A percentile compares a stretch with the other conserved stretches of the same genome.
These are phyloP conservation scores for Aureobasidium leucospermi DNA, from an alignment of 2,329 filamentous ascomycete species.

Conservation along the genomic window DNA sequence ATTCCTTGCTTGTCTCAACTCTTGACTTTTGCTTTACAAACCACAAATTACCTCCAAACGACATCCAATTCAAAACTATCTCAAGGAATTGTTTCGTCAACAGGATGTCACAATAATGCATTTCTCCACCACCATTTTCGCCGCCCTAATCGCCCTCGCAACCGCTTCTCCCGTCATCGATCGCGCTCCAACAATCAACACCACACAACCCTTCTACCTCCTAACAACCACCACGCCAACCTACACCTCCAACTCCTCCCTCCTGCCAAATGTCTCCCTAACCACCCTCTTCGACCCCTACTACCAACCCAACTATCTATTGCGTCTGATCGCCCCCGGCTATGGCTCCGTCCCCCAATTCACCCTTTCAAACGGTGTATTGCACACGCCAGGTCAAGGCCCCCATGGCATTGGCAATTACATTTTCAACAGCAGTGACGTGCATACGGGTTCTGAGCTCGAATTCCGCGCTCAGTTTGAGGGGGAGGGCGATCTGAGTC, in stretches of 20 bases:
- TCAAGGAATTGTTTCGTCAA: neutral
- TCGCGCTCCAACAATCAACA: slow-evolving; percentile 5
- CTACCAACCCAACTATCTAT: slow-evolving; percentile 27
- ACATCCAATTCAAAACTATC: neutral
- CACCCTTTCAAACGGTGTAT: slow-evolving; percentile 28
- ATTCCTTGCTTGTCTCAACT: neutral
- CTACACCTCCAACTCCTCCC: slow-evolving; percentile 23
- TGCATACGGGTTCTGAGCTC: slow-evolving; percentile 24
- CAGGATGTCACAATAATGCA: neutral
- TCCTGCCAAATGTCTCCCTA: slow-evolving; percentile 30
- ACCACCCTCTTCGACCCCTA: slow-evolving; percentile 33
- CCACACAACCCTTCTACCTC: slow-evolving; percentile 29
- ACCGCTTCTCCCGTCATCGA: slow-evolving; percentile 11
- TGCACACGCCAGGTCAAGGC: slow-evolving; percentile 26
- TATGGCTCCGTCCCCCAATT: slow-evolving; percentile 34
- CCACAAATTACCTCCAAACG: neutral
- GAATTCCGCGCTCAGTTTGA: slow-evolving; percentile 25
- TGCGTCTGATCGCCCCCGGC: slow-evolving; percentile 32
- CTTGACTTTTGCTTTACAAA: neutral
- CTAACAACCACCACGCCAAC: slow-evolving; percentile 31
- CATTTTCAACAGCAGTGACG: slow-evolving; percentile 27
- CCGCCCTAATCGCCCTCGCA: slow-evolving; percentile 14
- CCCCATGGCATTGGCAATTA: slow-evolving; percentile 24
- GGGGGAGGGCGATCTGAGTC: slow-evolving; percentile 20
- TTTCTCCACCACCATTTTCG: slow-evolving; percentile 1